Percentiles rank a stretch among this genome's conserved stretches.
phyloP scores from a whole-genome alignment of 805 yeast species.

The Hanseniaspora mollemarum region DNA sequence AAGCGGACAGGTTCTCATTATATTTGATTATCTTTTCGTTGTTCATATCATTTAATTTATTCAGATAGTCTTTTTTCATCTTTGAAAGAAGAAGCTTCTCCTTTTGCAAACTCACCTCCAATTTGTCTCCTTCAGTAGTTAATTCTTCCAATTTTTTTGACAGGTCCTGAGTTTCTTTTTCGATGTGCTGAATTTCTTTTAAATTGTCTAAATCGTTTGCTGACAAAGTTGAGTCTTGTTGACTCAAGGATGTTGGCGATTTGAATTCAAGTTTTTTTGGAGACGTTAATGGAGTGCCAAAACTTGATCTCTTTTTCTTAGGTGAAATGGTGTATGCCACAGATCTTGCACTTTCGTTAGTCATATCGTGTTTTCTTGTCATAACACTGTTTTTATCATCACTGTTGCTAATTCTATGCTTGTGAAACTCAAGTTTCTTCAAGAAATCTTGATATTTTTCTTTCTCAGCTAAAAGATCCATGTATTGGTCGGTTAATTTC shows the following conservation, averaged over 20 bases:
- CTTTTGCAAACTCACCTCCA: slow-evolving; percentile 36
- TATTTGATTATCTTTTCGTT: slow-evolving; percentile 41
- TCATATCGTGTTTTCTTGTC: slow-evolving; percentile 16
- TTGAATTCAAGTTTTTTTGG: slow-evolving; percentile 20
- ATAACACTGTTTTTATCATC: slow-evolving; percentile 17
- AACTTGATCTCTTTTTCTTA: slow-evolving; percentile 26
- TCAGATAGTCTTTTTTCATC: slow-evolving; percentile 38
- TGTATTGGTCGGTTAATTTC: slow-evolving; percentile 57
- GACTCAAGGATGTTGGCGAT: no score
- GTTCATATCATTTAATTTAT: slow-evolving; percentile 41
- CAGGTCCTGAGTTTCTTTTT: slow-evolving; percentile 23
- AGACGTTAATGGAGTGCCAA: slow-evolving; percentile 16
- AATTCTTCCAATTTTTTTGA: slow-evolving; percentile 22
- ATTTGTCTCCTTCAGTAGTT: slow-evolving; percentile 32
- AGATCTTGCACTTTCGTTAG: slow-evolving; percentile 37
- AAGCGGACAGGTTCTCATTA: slow-evolving; percentile 39
- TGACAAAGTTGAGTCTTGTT: slow-evolving; percentile 42
- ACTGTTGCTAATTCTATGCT: slow-evolving; percentile 30
- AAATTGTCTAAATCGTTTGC: slow-evolving; percentile 24
- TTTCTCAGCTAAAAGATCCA: slow-evolving; percentile 61
- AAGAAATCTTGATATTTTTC: slow-evolving; percentile 67
- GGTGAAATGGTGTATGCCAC: slow-evolving; percentile 38
- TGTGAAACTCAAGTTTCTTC: slow-evolving; percentile 52
- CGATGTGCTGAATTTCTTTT: slow-evolving; percentile 29
- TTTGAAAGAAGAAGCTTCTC: slow-evolving; percentile 39